phyloP scores from a whole-genome alignment of 2,329 filamentous ascomycete genomes.

The Penicillium sp. region DNA sequence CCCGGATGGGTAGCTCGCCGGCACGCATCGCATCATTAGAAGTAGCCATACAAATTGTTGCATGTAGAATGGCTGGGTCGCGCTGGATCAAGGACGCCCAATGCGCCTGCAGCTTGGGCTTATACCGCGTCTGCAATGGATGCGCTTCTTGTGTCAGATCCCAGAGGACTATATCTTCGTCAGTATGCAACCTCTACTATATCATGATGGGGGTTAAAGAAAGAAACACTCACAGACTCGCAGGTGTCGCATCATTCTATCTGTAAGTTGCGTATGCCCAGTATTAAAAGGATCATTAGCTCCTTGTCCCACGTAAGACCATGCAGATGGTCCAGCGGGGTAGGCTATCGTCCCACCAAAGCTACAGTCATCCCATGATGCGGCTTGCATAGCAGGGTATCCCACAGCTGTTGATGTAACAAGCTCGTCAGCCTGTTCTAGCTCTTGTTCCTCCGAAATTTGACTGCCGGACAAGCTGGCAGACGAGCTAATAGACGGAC shows the following conservation, averaged over 20 bases:
- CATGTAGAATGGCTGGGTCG: slow-evolving; percentile 39
- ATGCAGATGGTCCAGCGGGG: slow-evolving; percentile 18
- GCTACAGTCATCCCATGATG: slow-evolving; percentile 15
- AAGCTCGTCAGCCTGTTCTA: slow-evolving; percentile 17
- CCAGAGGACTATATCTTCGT: slow-evolving; percentile 31
- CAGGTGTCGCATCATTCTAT: slow-evolving; percentile 40
- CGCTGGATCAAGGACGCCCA: slow-evolving; percentile 38
- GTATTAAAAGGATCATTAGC: slow-evolving; percentile 38
- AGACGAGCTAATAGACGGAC: slow-evolving; percentile 3
- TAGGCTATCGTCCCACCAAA: slow-evolving; percentile 16
- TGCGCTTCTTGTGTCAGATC: slow-evolving; percentile 39
- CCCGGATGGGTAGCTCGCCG: slow-evolving; percentile 37
- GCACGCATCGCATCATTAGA: slow-evolving; percentile 37
- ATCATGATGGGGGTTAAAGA: background rate
- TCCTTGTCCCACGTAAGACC: slow-evolving; percentile 34
- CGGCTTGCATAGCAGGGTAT: slow-evolving; percentile 10
- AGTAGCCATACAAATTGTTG: slow-evolving; percentile 40
- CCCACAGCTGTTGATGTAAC: slow-evolving; percentile 5
- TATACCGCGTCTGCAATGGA: slow-evolving; percentile 37
- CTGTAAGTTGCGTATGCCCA: slow-evolving; percentile 38
- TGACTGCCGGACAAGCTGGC: slow-evolving; percentile 11
- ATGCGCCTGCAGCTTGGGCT: slow-evolving; percentile 36
- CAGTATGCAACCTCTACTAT: slow-evolving; percentile 3
- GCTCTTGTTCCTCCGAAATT: slow-evolving; percentile 5
- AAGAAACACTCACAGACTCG: slow-evolving; percentile 34